Percentiles rank a stretch among this genome's conserved stretches.
Conservation (phyloP, 1,284 basidiomycete genomes). For the Pseudozyma pruni region DNA sequence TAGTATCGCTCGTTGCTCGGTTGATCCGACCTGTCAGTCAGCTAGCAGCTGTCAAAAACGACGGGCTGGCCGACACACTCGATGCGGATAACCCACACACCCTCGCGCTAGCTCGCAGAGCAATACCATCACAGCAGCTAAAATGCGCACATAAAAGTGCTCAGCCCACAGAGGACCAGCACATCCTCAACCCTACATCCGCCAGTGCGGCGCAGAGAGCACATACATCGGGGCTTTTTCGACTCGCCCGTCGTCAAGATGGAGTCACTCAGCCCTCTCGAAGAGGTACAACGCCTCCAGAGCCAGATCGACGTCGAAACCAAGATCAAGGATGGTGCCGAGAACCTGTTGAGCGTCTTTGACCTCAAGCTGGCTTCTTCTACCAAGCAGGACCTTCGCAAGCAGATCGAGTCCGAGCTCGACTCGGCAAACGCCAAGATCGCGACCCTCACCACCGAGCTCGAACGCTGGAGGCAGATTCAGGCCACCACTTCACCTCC, state of each 20-base stretch:
- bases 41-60: background rate
- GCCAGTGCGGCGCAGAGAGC: too few species aligned
- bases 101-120: too few species aligned
- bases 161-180: too few species aligned
- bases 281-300: conserved; percentile 76
- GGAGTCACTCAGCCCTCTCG: conserved; percentile 15
- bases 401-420: conserved; percentile 80
- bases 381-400: conserved; percentile 74
- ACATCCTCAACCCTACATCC: too few species aligned
- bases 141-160: too few species aligned
- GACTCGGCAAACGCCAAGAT: conserved; percentile 79
- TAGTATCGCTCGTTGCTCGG: background rate
- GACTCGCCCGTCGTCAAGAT: too few species aligned
- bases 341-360: conserved; percentile 79
- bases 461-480: conserved; percentile 71
- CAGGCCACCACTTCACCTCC: conserved; percentile 25
- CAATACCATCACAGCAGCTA: too few species aligned
- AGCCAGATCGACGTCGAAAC: conserved; percentile 77
- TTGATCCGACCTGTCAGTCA: background rate
- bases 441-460: conserved; percentile 74
- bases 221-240: too few species aligned
- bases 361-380: conserved; percentile 44
- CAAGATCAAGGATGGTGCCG: conserved; percentile 84
- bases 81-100: too few species aligned
- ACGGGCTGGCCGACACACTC: background rate